Evolutionary conservation across 2,329 filamentous ascomycete species (phyloP), one percentile per base, ranked within the genome.

Genomic region (Cladophialophora carrionii): DNA sequence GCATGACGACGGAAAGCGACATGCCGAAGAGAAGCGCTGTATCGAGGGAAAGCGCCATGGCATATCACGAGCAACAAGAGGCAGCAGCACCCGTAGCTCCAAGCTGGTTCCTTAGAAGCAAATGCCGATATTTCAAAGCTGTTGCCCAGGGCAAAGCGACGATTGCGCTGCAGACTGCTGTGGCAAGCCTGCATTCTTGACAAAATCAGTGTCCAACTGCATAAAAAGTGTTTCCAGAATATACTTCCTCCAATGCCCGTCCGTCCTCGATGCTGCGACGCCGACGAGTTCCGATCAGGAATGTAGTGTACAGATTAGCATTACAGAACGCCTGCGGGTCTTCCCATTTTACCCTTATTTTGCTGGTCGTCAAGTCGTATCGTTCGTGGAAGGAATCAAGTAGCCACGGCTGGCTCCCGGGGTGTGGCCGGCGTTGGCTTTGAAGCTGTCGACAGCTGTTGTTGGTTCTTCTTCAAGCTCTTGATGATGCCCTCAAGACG

Each of bases 401-500:
- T 55, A 41, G 53, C n/a, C 4, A 54, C 62, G n/a, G 51, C 26
- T 8, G 43, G 20, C 29, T 37, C 62, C 9, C 58, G 57, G 9
- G 49, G 29, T 17, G 57, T 48, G 9, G 34, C 24, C 12, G 64
- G 51, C 1, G 49, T 29, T 12, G 57, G 54, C 49, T 67, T 69
- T 22, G 55, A 59, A 48, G 59, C 31, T 7, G 29, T 49, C n/a
- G 43, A 56, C 26, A 29, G 6, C 56, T 65, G 71, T 20, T 63
- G 62, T 48, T 77, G 75, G 63, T 82, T 79, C 72, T 78, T 80
- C 71, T 74, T 78, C 65, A 80, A 71, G 70, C 70, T 79, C 53
- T 88, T 83, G 32, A 91, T 77, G 66, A 88, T 78, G 49, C 82
- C 81, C 77, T 91, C 88, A n/a, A 90, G 77, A 73, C 83, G 83